phyloP scores from a whole-genome alignment of 2,329 filamentous ascomycete species.

The Alternaria alternata region DNA sequence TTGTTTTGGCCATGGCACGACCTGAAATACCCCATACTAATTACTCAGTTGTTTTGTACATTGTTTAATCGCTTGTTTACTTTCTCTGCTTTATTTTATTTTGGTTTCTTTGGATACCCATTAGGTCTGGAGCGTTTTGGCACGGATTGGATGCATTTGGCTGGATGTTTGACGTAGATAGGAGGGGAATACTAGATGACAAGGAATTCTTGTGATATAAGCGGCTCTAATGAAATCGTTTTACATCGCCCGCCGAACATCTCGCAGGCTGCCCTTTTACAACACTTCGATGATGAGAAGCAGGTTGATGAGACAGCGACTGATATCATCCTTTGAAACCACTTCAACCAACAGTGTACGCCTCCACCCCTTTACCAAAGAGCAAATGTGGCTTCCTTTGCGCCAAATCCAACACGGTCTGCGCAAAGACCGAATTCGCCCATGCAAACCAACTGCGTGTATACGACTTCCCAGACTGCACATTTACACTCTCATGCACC shows the following conservation, averaged over 20 bases:
- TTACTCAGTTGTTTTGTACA: neutral
- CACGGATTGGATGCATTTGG: neutral
- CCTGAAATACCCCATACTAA: conserved; percentile 3
- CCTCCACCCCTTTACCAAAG: conserved; percentile 70
- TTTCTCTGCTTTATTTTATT: neutral
- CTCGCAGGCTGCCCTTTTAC: neutral
- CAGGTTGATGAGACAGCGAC: neutral
- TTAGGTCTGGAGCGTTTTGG: conserved; percentile 2
- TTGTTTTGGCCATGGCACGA: neutral
- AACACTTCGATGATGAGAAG: neutral
- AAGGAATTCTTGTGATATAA: neutral
- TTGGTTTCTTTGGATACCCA: conserved; percentile 4
- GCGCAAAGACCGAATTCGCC: conserved; percentile 96
- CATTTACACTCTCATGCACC: conserved; percentile 82
- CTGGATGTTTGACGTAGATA: conserved; percentile 2
- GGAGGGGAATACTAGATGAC: neutral
- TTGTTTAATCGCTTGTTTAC: neutral
- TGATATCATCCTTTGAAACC: neutral
- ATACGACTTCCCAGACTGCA: conserved; percentile 3
- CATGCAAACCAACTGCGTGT: conserved; percentile 90
- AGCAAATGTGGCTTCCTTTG: conserved; percentile 87
- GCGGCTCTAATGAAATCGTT: neutral
- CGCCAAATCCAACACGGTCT: conserved; percentile 88
- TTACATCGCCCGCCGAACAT: neutral
- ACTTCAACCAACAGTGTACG: conserved; percentile 31